Conservation (phyloP, 1,139 yeast genomes). For the Saccharomyces uvarum region DNA sequence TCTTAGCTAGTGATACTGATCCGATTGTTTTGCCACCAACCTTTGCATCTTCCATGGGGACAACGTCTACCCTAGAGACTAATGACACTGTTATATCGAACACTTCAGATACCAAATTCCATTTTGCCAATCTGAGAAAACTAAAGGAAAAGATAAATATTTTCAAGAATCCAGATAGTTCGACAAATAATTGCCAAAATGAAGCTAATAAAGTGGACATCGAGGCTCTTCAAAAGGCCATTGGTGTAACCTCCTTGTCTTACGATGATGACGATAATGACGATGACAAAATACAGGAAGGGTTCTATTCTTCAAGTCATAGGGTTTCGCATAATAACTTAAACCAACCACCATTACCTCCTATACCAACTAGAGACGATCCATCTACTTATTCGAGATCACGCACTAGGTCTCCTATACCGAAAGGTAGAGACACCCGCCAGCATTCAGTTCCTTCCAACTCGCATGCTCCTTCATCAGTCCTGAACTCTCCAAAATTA, state of each 20-base stretch:
- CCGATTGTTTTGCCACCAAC: conserved; percentile 9
- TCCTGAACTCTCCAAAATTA: conserved; percentile 16
- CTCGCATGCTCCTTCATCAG: conserved; percentile 25
- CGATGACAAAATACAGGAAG: conserved; percentile 7
- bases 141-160: conserved; percentile 31
- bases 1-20: background rate
- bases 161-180: conserved; percentile 27
- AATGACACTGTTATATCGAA: conserved; percentile 18
- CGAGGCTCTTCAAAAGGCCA: conserved; percentile 32
- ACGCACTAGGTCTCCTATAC: conserved; percentile 1
- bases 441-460: conserved; percentile 7
- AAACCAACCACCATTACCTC: conserved; percentile 25
- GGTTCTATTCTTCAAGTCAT: background rate
- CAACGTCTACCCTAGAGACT: conserved; percentile 19
- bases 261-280: conserved; percentile 12
- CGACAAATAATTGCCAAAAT: conserved; percentile 8
- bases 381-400: background rate
- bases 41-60: conserved; percentile 23
- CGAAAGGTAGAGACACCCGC: background rate
- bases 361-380: conserved; percentile 22
- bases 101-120: conserved; percentile 27
- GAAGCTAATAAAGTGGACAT: conserved; percentile 25
- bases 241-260: conserved; percentile 24
- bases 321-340: background rate
- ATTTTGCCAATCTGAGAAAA: conserved; percentile 31